Evolutionary conservation across 169 alveolate genomes (phyloP).

Genomic region (Babesia microti): DNA sequence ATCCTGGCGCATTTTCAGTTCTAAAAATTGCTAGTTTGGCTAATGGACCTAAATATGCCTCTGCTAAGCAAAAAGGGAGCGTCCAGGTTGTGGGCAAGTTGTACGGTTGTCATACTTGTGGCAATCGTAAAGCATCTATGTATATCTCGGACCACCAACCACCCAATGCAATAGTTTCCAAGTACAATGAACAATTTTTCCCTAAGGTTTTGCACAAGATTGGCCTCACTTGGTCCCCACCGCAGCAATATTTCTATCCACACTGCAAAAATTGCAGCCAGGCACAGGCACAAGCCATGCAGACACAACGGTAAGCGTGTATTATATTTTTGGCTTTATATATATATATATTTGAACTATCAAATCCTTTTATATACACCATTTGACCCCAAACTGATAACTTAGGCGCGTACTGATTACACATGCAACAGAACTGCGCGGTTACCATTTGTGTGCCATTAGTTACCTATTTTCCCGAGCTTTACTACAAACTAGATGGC

Average conservation of each 20-base stretch:
- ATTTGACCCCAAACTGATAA: not conserved
- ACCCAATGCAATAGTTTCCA: conserved; percentile 47
- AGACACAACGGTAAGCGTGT: conserved; percentile 13
- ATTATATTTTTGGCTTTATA: not conserved
- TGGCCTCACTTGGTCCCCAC: conserved; percentile 29
- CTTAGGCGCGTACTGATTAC: conserved; percentile 24
- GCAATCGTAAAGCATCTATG: conserved; percentile 18
- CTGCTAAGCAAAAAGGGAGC: conserved; percentile 8
- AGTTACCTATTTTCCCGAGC: conserved; percentile 18
- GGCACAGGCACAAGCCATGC: conserved; percentile 42
- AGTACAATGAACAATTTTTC: conserved; percentile 9
- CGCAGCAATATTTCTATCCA: conserved; percentile 56
- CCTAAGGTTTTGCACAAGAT: conserved; percentile 30
- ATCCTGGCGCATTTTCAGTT: conserved; percentile 44
- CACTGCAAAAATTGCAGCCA: conserved; percentile 50
- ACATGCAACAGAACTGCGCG: conserved; percentile 31
- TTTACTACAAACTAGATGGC: conserved; percentile 34
- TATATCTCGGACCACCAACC: conserved; percentile 68
- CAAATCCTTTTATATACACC: not conserved
- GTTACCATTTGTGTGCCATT: conserved; percentile 36
- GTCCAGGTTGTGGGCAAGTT: conserved; percentile 35
- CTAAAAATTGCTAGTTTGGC: conserved; percentile 25
- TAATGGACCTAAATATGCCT: conserved; percentile 37
- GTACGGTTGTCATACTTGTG: conserved; percentile 66
- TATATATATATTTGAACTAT: not conserved